Evolutionary conservation across 345 rosid species (phyloP), one percentile per base, ranked within the genome.

Genomic region (Gossypium sturtianum): DNA sequence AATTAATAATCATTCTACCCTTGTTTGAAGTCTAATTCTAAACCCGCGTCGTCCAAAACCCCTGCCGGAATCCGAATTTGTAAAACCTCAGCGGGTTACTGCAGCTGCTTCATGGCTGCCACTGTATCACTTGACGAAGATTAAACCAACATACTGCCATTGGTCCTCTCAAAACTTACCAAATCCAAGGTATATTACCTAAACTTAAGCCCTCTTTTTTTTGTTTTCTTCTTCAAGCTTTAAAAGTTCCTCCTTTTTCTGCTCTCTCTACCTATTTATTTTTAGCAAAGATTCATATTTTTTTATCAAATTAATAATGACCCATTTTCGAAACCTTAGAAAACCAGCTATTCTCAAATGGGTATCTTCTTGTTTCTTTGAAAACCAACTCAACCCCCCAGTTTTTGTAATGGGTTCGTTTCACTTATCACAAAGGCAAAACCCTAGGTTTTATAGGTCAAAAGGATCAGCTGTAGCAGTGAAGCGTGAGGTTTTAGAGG

Each of bases 381-480:
- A 77, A 70, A 78, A 60, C 81, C 77, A 73, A 65, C 19, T 47
- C 47, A 80, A 82, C 61, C 7, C 72, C 75, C 80, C 52, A 64
- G 62, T 67, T 73, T 64, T 78, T 34, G 77, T 56, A 29, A 48
- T 45, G 56, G 76, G 77, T 62, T 73, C 78, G 4, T 72, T 66
- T 76, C 75, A 60, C 57, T 22, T 71, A 68, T 67, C 53, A 7
- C 85, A 49, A 67, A 85, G 77, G 72, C 85, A 58, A 70, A 87
- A 77, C 74, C 86, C 82, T 85, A 84, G 89, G 60, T 73, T 76
- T 67, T 85, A 85, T 76, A 4, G 88, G 29, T 81, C 82, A 41
- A 73, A 81, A 22, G 59, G 58, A 57, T 10, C 58, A 22, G 63
- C 6, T 23, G 43, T 1, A 23, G 2, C 38, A 12, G 78, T 76